Conservation (phyloP, 345 rosid genomes). For the Aethionema arabicum region DNA sequence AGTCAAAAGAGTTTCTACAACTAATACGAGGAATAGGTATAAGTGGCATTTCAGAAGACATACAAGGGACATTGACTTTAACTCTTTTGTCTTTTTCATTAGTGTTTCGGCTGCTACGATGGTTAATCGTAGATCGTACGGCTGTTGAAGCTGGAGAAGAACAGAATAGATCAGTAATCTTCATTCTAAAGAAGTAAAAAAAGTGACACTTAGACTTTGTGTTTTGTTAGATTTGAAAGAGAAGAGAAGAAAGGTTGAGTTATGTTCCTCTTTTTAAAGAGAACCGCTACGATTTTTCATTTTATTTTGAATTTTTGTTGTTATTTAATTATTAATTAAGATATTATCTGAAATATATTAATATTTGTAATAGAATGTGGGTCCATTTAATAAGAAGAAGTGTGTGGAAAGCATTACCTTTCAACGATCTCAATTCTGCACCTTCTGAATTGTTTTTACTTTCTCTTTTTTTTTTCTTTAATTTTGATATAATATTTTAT, state of each 20-base stretch:
- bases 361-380: constrained; percentile 18
- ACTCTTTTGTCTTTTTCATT: constrained; percentile 34
- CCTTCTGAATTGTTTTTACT: constrained; percentile 27
- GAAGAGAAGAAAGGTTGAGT: constrained; percentile 22
- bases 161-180: constrained; percentile 65
- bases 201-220: constrained; percentile 25
- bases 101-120: constrained; percentile 40
- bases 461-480: constrained; percentile 16
- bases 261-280: constrained; percentile 17
- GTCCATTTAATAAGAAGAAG: constrained; percentile 28
- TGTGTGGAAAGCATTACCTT: constrained; percentile 38
- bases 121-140: constrained; percentile 50
- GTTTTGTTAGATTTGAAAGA: constrained; percentile 18
- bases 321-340: background rate
- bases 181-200: constrained; percentile 40
- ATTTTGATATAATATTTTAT: background rate
- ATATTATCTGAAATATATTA: background rate
- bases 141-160: constrained; percentile 86
- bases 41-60: constrained; percentile 34
- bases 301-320: background rate
- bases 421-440: constrained; percentile 29
- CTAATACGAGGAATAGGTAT: constrained; percentile 48
- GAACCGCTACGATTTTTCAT: constrained; percentile 12
- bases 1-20: constrained; percentile 35
- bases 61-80: constrained; percentile 36